A percentile compares a stretch with the other conserved stretches of the same genome.
These are phyloP conservation scores for Spergularia marina DNA, from an alignment of 148 eudicot species.

Conservation along the genomic window DNA sequence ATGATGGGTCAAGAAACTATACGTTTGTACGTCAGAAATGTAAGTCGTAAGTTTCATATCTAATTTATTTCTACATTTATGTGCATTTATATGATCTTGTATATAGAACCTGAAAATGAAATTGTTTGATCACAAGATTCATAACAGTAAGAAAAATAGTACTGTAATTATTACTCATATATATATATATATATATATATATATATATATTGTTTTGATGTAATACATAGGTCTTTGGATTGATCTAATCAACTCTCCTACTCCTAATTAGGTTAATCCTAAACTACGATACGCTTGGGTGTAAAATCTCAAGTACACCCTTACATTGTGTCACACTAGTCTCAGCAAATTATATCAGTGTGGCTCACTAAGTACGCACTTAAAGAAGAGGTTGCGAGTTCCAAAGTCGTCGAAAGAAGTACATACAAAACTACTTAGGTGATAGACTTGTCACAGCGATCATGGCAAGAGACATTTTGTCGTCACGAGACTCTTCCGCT, in stretches of 20 bases:
- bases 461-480: slow-evolving; percentile 31
- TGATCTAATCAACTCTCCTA: background rate
- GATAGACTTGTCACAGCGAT: slow-evolving; percentile 16
- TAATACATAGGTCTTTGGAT: too few relatives aligned
- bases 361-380: too few relatives aligned
- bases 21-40: too few relatives aligned
- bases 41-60: background rate
- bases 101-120: background rate
- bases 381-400: too few relatives aligned
- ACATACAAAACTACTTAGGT: background rate
- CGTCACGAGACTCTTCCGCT: slow-evolving; percentile 24
- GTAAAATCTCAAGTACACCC: background rate
- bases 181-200: too few relatives aligned
- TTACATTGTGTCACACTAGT: background rate
- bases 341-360: too few relatives aligned
- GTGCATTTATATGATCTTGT: slow-evolving; percentile 4
- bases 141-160: background rate
- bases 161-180: background rate
- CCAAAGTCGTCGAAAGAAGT: too few relatives aligned
- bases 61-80: background rate
- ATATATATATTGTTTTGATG: too few relatives aligned
- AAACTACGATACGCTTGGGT: background rate
- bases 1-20: too few relatives aligned
- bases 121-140: background rate
- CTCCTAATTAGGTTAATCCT: background rate